Evolutionary conservation across 106 monocot genomes (phyloP).

Genomic region (Chionographis japonica): DNA sequence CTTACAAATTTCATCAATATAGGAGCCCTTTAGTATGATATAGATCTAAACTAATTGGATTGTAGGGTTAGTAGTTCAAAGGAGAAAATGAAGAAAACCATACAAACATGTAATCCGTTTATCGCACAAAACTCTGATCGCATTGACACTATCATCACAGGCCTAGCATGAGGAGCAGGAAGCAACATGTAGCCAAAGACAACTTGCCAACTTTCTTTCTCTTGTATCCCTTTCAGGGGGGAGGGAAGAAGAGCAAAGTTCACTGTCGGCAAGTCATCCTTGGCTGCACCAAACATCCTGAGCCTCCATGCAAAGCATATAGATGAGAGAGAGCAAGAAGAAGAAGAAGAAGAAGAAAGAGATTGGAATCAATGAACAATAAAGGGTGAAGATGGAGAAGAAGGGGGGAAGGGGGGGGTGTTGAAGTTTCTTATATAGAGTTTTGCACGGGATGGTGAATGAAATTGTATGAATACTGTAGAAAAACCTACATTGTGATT

Average conservation of each 20-base stretch:
- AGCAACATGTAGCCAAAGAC: constrained; percentile 67
- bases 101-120: no score
- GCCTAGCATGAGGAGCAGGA: constrained; percentile 55
- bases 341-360: neutral
- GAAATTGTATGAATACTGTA: neutral
- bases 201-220: constrained; percentile 58
- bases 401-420: neutral
- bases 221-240: neutral
- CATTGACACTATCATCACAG: constrained; percentile 13
- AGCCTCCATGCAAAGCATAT: constrained; percentile 47
- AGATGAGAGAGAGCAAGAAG: constrained; percentile 12
- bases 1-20: no score
- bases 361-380: neutral
- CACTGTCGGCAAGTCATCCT: constrained; percentile 76
- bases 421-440: constrained; percentile 20
- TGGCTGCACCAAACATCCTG: constrained; percentile 65
- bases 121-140: no score
- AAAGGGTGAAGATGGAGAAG: neutral
- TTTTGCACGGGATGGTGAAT: neutral
- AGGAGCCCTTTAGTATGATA: no score
- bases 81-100: no score
- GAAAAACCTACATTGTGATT: constrained; percentile 5
- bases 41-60: no score
- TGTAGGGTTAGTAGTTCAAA: no score
- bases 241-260: neutral